These are phyloP conservation scores for Amauroascus niger DNA, from an alignment of 2,329 filamentous ascomycete genomes.

Conservation along the genomic window DNA sequence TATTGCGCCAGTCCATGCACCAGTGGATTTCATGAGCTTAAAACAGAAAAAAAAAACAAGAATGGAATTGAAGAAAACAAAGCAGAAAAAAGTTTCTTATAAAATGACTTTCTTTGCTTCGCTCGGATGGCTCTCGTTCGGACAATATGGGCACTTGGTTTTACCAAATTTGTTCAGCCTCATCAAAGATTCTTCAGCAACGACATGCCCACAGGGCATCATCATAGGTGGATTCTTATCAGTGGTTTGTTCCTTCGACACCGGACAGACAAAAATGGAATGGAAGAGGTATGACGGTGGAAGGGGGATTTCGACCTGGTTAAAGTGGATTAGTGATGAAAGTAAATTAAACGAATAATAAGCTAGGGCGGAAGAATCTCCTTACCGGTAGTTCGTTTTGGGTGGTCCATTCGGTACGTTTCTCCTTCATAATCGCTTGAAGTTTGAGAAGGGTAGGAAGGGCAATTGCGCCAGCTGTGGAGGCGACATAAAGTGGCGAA, in stretches of 20 bases:
- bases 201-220: slow-evolving; percentile 89
- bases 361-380: slow-evolving; percentile 24
- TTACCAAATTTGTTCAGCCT: slow-evolving; percentile 66
- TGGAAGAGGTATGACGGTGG: slow-evolving; percentile 66
- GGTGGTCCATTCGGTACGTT: slow-evolving; percentile 90
- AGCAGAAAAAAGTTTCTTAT: slow-evolving; percentile 30
- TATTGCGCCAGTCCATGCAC: slow-evolving; percentile 3
- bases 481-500: slow-evolving; percentile 84
- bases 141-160: slow-evolving; percentile 97
- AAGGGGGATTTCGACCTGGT: slow-evolving; percentile 54
- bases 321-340: slow-evolving; percentile 7
- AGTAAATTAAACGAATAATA: slow-evolving; percentile 13
- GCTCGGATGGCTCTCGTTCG: slow-evolving; percentile 64
- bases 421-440: slow-evolving; percentile 74
- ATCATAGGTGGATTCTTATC: slow-evolving; percentile 93
- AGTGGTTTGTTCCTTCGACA: slow-evolving; percentile 92
- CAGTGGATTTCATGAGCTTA: background rate
- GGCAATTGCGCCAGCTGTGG: slow-evolving; percentile 84
- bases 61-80: background rate
- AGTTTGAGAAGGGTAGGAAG: slow-evolving; percentile 83
- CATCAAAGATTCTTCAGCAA: slow-evolving; percentile 73
- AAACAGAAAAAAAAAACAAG: background rate
- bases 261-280: slow-evolving; percentile 94
- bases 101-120: slow-evolving; percentile 67
- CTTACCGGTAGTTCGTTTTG: slow-evolving; percentile 79